A percentile compares a stretch with the other conserved stretches of the same genome.
Evolutionary conservation across 139 green algal species (phyloP).

Genomic region (Micractinium conductrix): DNA sequence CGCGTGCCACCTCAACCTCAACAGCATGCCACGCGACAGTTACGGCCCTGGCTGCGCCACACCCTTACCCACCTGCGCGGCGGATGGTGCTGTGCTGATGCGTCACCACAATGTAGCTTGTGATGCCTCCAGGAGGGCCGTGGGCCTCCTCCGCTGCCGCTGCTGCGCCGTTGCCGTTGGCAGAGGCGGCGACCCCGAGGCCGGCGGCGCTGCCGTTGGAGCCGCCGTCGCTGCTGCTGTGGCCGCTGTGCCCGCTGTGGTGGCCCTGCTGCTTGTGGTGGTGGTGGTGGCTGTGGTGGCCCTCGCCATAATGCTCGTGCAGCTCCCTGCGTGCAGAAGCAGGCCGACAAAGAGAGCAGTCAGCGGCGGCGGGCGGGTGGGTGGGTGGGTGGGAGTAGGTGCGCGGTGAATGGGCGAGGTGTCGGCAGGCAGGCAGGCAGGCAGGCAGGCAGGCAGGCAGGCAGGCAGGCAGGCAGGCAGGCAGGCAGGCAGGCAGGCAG

Average conservation of each 20-base stretch:
- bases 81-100: conserved; percentile 86
- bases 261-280: neutral
- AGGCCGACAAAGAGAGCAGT: too few species aligned
- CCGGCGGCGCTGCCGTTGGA: neutral
- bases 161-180: conserved; percentile 11
- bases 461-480: too few species aligned
- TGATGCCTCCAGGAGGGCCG: conserved; percentile 66
- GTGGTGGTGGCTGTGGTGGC: neutral
- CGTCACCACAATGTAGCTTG: conserved; percentile 97
- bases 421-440: too few species aligned
- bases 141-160: neutral
- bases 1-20: too few species aligned
- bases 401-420: too few species aligned
- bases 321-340: too few species aligned
- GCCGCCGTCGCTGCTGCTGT: conserved; percentile 18
- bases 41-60: too few species aligned
- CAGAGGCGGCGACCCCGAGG: neutral
- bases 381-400: too few species aligned
- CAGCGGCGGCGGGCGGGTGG: too few species aligned
- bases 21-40: too few species aligned
- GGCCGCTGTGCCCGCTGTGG: neutral
- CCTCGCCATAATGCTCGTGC: conserved; percentile 55
- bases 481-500: too few species aligned
- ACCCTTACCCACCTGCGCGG: neutral
- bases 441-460: too few species aligned